Evolutionary conservation across 129 eudicot species (phyloP), one percentile per base, ranked within the genome.

Genomic region (Sambucus nigra): DNA sequence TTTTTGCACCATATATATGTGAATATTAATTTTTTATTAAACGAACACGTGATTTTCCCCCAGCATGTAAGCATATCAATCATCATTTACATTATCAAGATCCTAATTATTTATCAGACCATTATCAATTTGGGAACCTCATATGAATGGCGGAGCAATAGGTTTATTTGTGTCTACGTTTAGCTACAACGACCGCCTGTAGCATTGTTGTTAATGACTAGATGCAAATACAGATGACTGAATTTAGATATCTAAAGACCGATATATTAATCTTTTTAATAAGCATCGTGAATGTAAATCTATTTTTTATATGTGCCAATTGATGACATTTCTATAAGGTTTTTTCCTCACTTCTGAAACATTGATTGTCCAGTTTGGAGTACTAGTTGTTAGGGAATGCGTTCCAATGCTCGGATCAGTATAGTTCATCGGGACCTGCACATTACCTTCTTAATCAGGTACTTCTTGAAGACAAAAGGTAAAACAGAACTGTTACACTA

Each of bases 311-410:
- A 23, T 25, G 2, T 1, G 23, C 27, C 10, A 17, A 6, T 26
- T 15, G n/a, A 31, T 22, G 33, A 18, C 23, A 18, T 5, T 55
- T 8, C 14, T 24, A 19, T 28, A 22, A 59, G 60, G 59, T 42
- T 32, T 7, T 41, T 63, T 62, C 42, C 78, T 73, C 51, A 77
- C 84, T 22, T 77, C 79, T 57, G 81, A 24, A 59, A 60, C 71
- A 7, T 63, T 69, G 58, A 45, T 51, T 0, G 78, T 61, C 55
- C 81, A 73, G 55, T 59, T 72, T 19, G 73, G 67, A 51, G 79
- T 44, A 25, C 41, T 12, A 42, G 54, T 3, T 22, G 60, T 47
- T 39, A 47, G 63, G 47, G 26, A 47, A 65, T 57, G 50, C 38
- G 42, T 57, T 50, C 71, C 79, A n/a, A 60, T 59, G 60, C 28